phyloP scores from a whole-genome alignment of 768 basidiomycete genomes.

The Boletus tylopilopsis region DNA sequence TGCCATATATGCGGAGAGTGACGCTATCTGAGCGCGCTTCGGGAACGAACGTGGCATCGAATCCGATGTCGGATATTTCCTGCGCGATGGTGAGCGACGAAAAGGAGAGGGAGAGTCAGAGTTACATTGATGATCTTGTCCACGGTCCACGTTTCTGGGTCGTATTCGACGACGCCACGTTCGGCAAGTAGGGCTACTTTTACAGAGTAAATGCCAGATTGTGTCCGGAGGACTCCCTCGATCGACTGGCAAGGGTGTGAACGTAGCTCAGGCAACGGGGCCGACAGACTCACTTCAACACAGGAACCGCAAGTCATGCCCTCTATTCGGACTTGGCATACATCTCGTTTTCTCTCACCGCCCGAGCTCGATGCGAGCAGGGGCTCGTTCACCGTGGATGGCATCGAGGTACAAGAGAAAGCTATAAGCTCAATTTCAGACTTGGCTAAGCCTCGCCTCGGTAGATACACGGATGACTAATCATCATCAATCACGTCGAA shows the following conservation, averaged over 20 bases:
- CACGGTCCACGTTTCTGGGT: conserved; percentile 73
- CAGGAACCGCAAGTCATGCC: conserved; percentile 92
- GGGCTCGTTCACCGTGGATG: conserved; percentile 16
- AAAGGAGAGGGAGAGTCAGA: background rate
- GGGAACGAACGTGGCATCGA: conserved; percentile 80
- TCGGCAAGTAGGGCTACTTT: conserved; percentile 98
- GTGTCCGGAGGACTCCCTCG: conserved; percentile 75
- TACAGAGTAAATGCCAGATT: conserved; percentile 85
- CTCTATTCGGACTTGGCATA: conserved; percentile 77
- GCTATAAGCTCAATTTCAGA: conserved; percentile 3
- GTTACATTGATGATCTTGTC: conserved; percentile 72
- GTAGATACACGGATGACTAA: too few relatives aligned
- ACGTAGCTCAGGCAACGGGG: background rate
- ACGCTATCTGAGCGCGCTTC: conserved; percentile 61
- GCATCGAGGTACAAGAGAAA: background rate
- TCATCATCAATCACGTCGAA: too few relatives aligned
- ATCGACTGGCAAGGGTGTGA: conserved; percentile 52
- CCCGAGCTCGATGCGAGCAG: conserved; percentile 18
- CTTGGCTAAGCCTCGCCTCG: background rate
- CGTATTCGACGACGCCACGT: conserved; percentile 87
- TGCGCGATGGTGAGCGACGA: conserved; percentile 28
- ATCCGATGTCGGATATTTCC: conserved; percentile 93
- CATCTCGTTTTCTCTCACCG: conserved; percentile 33
- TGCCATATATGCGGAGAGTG: conserved; percentile 81
- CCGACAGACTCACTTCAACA: conserved; percentile 60